Conservation (phyloP, 495 filamentous ascomycete species). For the Penicillium riverlandense region DNA sequence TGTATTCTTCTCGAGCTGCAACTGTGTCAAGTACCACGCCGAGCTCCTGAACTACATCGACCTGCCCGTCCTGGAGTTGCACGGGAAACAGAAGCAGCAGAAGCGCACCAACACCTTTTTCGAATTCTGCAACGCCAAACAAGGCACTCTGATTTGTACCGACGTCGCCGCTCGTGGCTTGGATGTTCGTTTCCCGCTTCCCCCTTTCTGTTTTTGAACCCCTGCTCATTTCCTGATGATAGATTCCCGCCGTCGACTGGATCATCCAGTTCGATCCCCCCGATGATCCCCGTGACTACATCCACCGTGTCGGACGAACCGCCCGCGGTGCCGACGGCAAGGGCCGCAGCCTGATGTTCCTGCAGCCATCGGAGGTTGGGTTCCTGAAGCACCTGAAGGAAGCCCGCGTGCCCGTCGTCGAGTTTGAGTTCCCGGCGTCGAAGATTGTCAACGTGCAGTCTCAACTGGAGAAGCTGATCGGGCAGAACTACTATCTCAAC, state of each 20-base stretch:
- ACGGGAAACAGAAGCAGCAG: slow-evolving; percentile 96
- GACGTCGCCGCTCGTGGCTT: slow-evolving; percentile 92
- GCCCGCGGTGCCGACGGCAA: slow-evolving; percentile 79
- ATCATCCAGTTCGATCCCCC: slow-evolving; percentile 95
- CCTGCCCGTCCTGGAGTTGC: slow-evolving; percentile 66
- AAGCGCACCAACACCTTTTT: slow-evolving; percentile 97
- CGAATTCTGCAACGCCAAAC: slow-evolving; percentile 91
- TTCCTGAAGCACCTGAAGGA: slow-evolving; percentile 91
- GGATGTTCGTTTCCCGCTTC: slow-evolving; percentile 51
- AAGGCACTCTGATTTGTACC: slow-evolving; percentile 88
- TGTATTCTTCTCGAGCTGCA: slow-evolving; percentile 92
- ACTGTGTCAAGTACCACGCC: slow-evolving; percentile 88
- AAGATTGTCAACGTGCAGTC: slow-evolving; percentile 93
- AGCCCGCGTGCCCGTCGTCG: slow-evolving; percentile 84
- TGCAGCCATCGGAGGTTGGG: slow-evolving; percentile 86
- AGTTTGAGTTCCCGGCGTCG: slow-evolving; percentile 89
- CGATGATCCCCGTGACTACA: slow-evolving; percentile 87
- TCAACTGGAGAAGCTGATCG: slow-evolving; percentile 86
- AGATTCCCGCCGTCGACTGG: slow-evolving; percentile 90
- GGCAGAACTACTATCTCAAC: slow-evolving; percentile 93
- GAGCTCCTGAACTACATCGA: slow-evolving; percentile 96
- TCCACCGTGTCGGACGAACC: slow-evolving; percentile 94
- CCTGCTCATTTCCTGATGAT: slow-evolving; percentile 5
- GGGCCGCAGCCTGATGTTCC: slow-evolving; percentile 79
- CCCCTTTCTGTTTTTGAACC: neutral